These are phyloP conservation scores for Rehmannia glutinosa DNA, from an alignment of 257 asterid genomes.

Conservation along the genomic window DNA sequence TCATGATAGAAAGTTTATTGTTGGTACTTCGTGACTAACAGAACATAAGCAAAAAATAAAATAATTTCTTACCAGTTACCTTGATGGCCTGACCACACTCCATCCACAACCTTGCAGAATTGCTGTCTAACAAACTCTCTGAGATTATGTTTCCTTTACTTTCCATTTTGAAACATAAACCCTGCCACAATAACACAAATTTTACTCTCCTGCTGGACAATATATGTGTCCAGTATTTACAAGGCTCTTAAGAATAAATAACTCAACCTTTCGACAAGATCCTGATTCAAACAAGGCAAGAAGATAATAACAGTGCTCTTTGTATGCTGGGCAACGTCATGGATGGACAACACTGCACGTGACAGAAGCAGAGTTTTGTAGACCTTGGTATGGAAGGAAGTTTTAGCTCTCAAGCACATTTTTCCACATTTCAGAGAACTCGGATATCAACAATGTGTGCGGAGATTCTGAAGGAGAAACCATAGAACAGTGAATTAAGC, in stretches of 20 bases:
- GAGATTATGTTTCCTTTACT: conserved; percentile 2
- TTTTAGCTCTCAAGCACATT: conserved; percentile 27
- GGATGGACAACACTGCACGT: too few species aligned
- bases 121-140: too few species aligned
- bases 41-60: too few species aligned
- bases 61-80: too few species aligned
- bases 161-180: conserved; percentile 18
- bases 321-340: too few species aligned
- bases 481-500: conserved; percentile 2
- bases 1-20: too few species aligned
- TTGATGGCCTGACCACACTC: too few species aligned
- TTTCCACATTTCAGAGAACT: conserved; percentile 43
- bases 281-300: conserved; percentile 17
- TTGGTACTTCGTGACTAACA: too few species aligned
- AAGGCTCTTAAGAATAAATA: not conserved
- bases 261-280: conserved; percentile 27
- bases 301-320: not conserved
- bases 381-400: conserved; percentile 8
- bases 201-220: conserved; percentile 19
- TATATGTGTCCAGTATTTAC: too few species aligned
- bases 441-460: conserved; percentile 15
- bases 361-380: conserved; percentile 4
- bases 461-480: conserved; percentile 28
- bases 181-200: conserved; percentile 13
- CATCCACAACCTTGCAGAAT: too few species aligned